Evolutionary conservation across 2,329 filamentous ascomycete species (phyloP), one percentile per base, ranked within the genome.

Genomic region (Pseudogymnoascus sp.): DNA sequence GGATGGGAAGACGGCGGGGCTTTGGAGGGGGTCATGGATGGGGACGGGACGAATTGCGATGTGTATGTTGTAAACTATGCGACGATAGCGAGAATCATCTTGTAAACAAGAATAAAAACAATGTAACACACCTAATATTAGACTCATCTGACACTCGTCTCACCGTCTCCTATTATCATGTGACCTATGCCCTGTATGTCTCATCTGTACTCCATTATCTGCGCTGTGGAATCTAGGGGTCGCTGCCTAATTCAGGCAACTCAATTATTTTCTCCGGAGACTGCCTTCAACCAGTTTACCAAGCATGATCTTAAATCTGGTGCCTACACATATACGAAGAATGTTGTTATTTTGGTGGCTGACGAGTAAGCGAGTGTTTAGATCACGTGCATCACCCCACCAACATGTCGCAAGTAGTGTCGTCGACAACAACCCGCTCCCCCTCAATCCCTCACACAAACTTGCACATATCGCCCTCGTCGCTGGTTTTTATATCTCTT

Each of bases 401-500:
- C 48, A 55, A 55, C 48, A 33, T 55, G 48, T 55, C 48, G 48
- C 48, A 33, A 55, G 48, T 55, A 55, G n/a, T 52, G 48, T 55
- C 48, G 48, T 55, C 29, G 48, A 55, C 48, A 55, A 55, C 48
- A 55, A 55, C 48, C 48, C n/a, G 48, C 48, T 55, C 48, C 48
- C 48, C 48, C 48, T 55, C 48, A 55, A 55, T 55, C 48, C 48
- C 48, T 55, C 48, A 55, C 48, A 55, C 48, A 55, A 55, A 55
- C 48, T 55, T 55, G 29, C 48, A 55, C 48, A 55, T 33, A 55
- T 55, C 48, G 33, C 48, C 8, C 27, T 52, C 48, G 15, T 33
- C 48, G 48, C 29, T 21, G 15, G 48, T 55, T 55, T 55, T 55
- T 33, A 55, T 55, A 55, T 33, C 29, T 55, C 48, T 55, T 33